These are phyloP conservation scores for Fraxinus dipetala DNA, from an alignment of 305 asterid species.

Conservation along the genomic window DNA sequence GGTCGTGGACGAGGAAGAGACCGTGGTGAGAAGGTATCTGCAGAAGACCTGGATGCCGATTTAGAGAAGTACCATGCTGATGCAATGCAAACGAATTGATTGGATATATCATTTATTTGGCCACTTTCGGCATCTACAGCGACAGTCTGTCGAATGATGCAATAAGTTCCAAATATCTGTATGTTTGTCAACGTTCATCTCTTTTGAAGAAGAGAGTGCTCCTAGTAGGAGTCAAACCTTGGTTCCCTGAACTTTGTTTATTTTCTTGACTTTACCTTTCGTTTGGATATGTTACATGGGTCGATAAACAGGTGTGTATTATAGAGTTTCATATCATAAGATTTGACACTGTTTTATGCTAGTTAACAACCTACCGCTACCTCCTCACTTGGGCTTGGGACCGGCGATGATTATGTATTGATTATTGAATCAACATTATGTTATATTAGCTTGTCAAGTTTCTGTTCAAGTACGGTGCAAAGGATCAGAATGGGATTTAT, in stretches of 20 bases:
- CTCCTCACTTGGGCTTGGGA: neutral
- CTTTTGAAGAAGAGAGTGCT: conserved; percentile 29
- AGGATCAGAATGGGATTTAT: conserved; percentile 22
- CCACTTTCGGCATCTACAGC: conserved; percentile 27
- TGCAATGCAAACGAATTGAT: conserved; percentile 72
- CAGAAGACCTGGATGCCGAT: conserved; percentile 92
- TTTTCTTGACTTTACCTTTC: conserved; percentile 29
- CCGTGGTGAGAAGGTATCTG: conserved; percentile 71
- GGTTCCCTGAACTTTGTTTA: conserved; percentile 29
- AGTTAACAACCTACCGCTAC: neutral
- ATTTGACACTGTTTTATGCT: neutral
- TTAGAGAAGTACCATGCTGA: conserved; percentile 84
- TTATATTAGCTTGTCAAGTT: neutral
- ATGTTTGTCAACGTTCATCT: conserved; percentile 25
- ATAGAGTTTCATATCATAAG: conserved; percentile 10
- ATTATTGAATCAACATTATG: conserved; percentile 9
- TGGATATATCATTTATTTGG: conserved; percentile 8
- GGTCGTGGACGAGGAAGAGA: conserved; percentile 72
- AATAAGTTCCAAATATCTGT: conserved; percentile 21
- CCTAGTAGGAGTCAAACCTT: conserved; percentile 33
- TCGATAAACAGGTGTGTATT: conserved; percentile 34
- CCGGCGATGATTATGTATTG: neutral
- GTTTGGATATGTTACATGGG: conserved; percentile 30
- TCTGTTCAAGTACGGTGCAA: neutral
- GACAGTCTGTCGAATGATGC: conserved; percentile 7